These are phyloP conservation scores for Oenanthe sinensis DNA, from an alignment of 129 eudicot species.

Conservation along the genomic window DNA sequence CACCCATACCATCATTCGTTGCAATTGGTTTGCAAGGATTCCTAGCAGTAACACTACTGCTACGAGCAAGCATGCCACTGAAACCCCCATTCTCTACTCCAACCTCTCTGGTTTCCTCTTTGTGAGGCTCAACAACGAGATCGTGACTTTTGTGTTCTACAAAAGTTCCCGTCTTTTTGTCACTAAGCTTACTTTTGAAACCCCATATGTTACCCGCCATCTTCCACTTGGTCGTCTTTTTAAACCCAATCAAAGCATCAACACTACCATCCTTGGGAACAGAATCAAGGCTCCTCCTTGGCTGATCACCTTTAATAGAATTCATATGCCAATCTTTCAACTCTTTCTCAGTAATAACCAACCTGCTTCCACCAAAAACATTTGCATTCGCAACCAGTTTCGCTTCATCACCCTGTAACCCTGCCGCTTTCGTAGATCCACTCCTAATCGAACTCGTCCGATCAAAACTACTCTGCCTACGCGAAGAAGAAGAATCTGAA, in stretches of 20 bases:
- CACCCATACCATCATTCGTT: constrained; percentile 20
- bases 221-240: constrained; percentile 58
- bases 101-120: constrained; percentile 25
- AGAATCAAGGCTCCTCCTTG: constrained; percentile 29
- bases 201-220: constrained; percentile 50
- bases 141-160: constrained; percentile 14
- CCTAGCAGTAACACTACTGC: constrained; percentile 48
- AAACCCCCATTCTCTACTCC: constrained; percentile 22
- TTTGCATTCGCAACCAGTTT: constrained; percentile 26
- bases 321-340: constrained; percentile 69
- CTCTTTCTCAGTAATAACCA: constrained; percentile 79
- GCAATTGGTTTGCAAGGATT: constrained; percentile 18
- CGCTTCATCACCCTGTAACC: constrained; percentile 37
- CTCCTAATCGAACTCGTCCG: constrained; percentile 59
- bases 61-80: constrained; percentile 36
- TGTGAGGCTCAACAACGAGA: constrained; percentile 12
- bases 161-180: constrained; percentile 23
- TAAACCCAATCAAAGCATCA: constrained; percentile 27
- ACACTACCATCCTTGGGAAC: constrained; percentile 21
- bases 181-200: constrained; percentile 26
- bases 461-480: constrained; percentile 57
- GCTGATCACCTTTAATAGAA: constrained; percentile 35
- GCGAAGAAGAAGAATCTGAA: constrained; percentile 53
- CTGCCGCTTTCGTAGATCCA: constrained; percentile 27
- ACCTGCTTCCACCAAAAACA: constrained; percentile 33